A percentile compares a stretch with the other conserved stretches of the same genome.
Conservation (phyloP, 2,329 filamentous ascomycete genomes). For the Chaetoscypha palmicola region DNA sequence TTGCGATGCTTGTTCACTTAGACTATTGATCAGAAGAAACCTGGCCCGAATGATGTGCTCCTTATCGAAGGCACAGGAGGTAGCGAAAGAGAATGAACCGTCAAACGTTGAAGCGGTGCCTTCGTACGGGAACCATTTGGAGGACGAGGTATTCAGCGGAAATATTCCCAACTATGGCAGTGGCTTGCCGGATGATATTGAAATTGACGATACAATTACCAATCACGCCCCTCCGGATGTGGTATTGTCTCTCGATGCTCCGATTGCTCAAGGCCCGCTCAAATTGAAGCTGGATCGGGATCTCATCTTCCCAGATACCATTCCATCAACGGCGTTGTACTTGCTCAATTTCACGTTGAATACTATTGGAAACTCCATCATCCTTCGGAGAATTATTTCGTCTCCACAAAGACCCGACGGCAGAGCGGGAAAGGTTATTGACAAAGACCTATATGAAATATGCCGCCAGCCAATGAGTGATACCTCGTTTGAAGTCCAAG, state of each 20-base stretch:
- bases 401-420: slow-evolving; percentile 1
- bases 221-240: background rate
- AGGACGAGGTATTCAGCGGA: background rate
- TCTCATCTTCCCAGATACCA: slow-evolving; percentile 13
- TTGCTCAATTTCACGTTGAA: slow-evolving; percentile 13
- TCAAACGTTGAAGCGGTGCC: too few relatives aligned
- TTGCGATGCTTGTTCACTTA: too few relatives aligned
- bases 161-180: background rate
- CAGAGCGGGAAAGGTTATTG: slow-evolving; percentile 2
- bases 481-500: slow-evolving; percentile 7
- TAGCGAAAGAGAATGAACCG: too few relatives aligned
- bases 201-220: background rate
- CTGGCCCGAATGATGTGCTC: too few relatives aligned
- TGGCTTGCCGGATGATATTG: background rate
- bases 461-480: slow-evolving; percentile 4
- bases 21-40: too few relatives aligned
- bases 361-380: slow-evolving; percentile 11
- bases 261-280: background rate
- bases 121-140: background rate
- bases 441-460: slow-evolving; percentile 13
- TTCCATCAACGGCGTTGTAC: slow-evolving; percentile 12
- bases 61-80: too few relatives aligned
- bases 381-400: slow-evolving; percentile 9
- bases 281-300: slow-evolving; percentile 10
- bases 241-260: background rate